Conservation (phyloP, 768 basidiomycete genomes). For the Amanita molliuscula region DNA sequence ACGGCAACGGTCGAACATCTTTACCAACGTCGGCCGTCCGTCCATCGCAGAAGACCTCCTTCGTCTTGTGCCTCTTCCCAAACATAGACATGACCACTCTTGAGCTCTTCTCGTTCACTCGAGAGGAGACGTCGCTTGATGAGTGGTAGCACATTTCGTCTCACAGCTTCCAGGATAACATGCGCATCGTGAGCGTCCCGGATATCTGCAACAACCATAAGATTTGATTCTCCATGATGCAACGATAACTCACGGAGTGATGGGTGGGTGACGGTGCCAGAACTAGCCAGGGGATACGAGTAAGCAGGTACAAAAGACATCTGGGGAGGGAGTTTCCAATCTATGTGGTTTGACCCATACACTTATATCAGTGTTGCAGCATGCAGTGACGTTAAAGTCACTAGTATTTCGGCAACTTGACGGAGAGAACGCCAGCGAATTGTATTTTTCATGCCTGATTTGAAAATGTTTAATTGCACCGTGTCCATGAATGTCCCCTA, state of each 20-base stretch:
- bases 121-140: slow-evolving; percentile 62
- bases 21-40: slow-evolving; percentile 72
- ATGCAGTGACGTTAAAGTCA: slow-evolving; percentile 17
- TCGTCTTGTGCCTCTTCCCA: slow-evolving; percentile 83
- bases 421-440: slow-evolving; percentile 18
- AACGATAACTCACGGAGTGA: slow-evolving; percentile 28
- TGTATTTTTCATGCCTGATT: slow-evolving; percentile 6
- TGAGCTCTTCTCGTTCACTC: slow-evolving; percentile 57
- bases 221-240: neutral
- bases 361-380: slow-evolving; percentile 17
- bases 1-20: slow-evolving; percentile 5
- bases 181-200: slow-evolving; percentile 77
- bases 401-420: slow-evolving; percentile 30
- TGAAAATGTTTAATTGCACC: slow-evolving; percentile 9
- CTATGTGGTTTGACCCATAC: slow-evolving; percentile 9
- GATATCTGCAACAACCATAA: slow-evolving; percentile 37
- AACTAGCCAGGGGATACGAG: slow-evolving; percentile 13
- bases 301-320: slow-evolving; percentile 14
- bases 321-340: slow-evolving; percentile 11
- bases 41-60: slow-evolving; percentile 63
- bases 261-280: slow-evolving; percentile 34
- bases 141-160: slow-evolving; percentile 57
- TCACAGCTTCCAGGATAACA: slow-evolving; percentile 65
- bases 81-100: slow-evolving; percentile 71
- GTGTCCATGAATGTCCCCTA: slow-evolving; percentile 9